Evolutionary conservation across 441 rosid species (phyloP), one percentile per base, ranked within the genome.

Genomic region (Arabidopsis lyrata): DNA sequence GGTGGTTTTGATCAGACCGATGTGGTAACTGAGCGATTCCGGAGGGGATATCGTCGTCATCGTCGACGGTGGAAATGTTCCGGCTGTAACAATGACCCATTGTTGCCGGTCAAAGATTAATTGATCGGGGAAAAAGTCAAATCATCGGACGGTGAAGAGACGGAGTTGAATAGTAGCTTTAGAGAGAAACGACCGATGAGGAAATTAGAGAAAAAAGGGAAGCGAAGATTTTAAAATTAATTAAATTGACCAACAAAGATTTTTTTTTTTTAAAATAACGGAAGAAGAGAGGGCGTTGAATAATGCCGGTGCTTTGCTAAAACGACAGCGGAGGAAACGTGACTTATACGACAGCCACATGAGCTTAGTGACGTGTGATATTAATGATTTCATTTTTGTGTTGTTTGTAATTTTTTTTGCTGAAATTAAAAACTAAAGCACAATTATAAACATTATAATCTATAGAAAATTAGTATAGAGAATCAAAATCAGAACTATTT

Each of bases 41-140:
- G 72, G 55, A 18, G 35, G 84, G 64, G 68, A 66, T 61, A 0
- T 74, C 74, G 53, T 59, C 68, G 20, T 81, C 86, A 53, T 79
- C 72, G 63, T 66, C 54, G 66, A 57, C 83, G 59, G 61, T 76
- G 64, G 90, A 49, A 14, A 70, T 73, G 81, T 67, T 79, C 75
- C 83, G 85, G 81, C 91, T 89, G 80, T 94, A 93, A 78, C 91
- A 87, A 69, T 84, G 94, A 34, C 97, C 95, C 97, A 91, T 91
- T 36, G 60, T 66, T 2, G 76, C 71, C 72, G 70, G 29, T 73
- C 35, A 63, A 9, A 65, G 48, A 10, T 8, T 20, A 14, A 73
- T 48, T 74, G 82, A 68, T 73, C 72, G 66, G 60, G 5, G 8
- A 67, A 8, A 68, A 76, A 45, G 74, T 81, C 81, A 80, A 78